Base-by-base conservation (phyloP, 345 rosid species). In the Eucalyptus victrix region DNA sequence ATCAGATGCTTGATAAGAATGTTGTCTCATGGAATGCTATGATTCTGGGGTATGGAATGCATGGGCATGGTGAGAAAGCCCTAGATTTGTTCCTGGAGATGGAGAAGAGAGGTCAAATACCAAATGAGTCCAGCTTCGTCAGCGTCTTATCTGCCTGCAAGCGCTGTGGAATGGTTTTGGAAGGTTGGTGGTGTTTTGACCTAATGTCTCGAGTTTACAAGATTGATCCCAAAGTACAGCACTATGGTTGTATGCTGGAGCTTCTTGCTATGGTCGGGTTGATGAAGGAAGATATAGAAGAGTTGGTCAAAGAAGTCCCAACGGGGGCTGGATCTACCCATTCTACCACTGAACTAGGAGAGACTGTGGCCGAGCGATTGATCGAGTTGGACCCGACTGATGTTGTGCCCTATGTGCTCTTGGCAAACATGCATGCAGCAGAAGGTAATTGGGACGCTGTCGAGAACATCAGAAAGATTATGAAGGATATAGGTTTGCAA, bases 151-250 rank as follows among this genome's bases (percentile, higher is more conserved):
- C 96, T 80, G 95, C 96, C 6, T 96, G 96, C 87, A 88, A 88
- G 86, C 90, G 92, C 56, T 89, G 93, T 1, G 96, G 95, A 86
- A 91, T 95, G 94, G 90, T 95, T 90, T 89, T 93, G 49, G 97
- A 95, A 94, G 97, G 96, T 86, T 94, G 97, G 97, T 94, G 96
- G 94, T 91, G 87, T 86, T 95, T 95, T 88, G 90, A 93, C 90
- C 91, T 91, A 32, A 93, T 95, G 96, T 91, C 90, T 87, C 92
- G 90, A 85, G 94, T 94, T 90, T 94, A 95, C 87, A 88, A 88
- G 67, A 90, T 94, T 42, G 91, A 95, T 83, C 96, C 96, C 17
- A 94, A 91, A 89, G 58, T 90, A 30, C 94, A 94, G 86, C 98
- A 94, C 80, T 93, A 92, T 92, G 97, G 97, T 88, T 95, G 96